Evolutionary conservation across 768 basidiomycete species (phyloP), one percentile per base, ranked within the genome.

Genomic region (Scleroderma citrinum): DNA sequence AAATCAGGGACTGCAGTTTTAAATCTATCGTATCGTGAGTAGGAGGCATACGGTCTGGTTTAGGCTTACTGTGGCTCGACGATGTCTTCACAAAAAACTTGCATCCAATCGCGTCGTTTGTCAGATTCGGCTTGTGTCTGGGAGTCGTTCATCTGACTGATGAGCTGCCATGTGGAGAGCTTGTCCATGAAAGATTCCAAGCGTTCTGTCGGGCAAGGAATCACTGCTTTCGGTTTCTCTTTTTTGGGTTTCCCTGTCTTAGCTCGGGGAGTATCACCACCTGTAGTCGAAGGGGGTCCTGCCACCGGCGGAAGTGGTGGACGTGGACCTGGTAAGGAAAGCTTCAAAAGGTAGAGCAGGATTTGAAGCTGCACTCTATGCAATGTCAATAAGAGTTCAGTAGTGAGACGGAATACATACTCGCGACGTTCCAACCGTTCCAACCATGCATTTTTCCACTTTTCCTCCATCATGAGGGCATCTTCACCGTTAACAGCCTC

Each of bases 121-220:
- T 55, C 56, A 12, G 38, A 36, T 44, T 53, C 47, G 17, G 39
- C 45, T 4, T n/a, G 42, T 21, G 46, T 57, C n/a, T 48, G 35
- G 20, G 69, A 61, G 12, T 76, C 58, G 4, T 70, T 65, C 49
- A 84, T 62, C 30, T 63, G 59, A 3, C 52, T 54, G 53, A 71
- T 64, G 19, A 90, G 76, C 58, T 90, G 88, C 85, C 86, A 87
- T 67, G 76, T 81, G 3, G 83, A 85, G 7, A 91, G 64, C 58
- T 82, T 86, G 65, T 90, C 87, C 83, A 88, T 87, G 64, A 84
- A 82, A 1, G 72, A 69, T 60, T 90, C 86, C 1, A 88, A 64
- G 21, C 74, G 72, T n/a, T 81, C 82, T 44, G 78, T 76, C 2
- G 57, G 32, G 47, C 60, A 45, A 54, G 61, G 49, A 57, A 56